Conservation (phyloP, 148 eudicot genomes). For the Cornus kousa region DNA sequence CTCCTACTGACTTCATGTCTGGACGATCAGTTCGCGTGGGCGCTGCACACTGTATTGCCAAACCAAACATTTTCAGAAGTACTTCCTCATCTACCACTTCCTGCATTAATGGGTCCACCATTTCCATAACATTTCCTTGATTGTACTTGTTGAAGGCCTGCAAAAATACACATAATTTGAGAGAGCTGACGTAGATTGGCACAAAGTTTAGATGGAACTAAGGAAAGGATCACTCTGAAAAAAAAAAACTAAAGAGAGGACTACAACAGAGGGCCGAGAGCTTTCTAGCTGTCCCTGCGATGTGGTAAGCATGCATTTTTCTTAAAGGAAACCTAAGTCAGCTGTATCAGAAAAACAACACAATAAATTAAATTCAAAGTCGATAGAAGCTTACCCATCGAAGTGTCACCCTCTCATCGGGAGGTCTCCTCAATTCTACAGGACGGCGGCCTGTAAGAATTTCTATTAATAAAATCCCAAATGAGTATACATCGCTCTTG, state of each 20-base stretch:
- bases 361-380: neutral
- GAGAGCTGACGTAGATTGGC: too few species aligned
- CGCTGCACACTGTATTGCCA: constrained; percentile 87
- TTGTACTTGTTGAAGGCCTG: constrained; percentile 66
- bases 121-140: constrained; percentile 51
- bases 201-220: too few species aligned
- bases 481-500: constrained; percentile 95
- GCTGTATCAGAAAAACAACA: neutral
- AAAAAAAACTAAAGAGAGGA: too few species aligned
- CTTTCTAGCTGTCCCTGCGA: too few species aligned
- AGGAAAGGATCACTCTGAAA: too few species aligned
- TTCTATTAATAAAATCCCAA: constrained; percentile 74
- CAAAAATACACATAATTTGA: neutral
- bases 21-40: constrained; percentile 84
- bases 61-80: constrained; percentile 55
- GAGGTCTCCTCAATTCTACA: constrained; percentile 66
- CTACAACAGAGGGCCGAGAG: too few species aligned
- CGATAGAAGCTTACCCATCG: constrained; percentile 70
- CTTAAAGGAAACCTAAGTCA: too few species aligned
- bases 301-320: too few species aligned
- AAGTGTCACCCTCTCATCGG: constrained; percentile 67
- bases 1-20: constrained; percentile 77
- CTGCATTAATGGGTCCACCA: constrained; percentile 68
- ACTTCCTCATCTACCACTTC: constrained; percentile 54
- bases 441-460: constrained; percentile 92